phyloP scores from a whole-genome alignment of 495 filamentous ascomycete species.

The Mycothermus thermophilus region DNA sequence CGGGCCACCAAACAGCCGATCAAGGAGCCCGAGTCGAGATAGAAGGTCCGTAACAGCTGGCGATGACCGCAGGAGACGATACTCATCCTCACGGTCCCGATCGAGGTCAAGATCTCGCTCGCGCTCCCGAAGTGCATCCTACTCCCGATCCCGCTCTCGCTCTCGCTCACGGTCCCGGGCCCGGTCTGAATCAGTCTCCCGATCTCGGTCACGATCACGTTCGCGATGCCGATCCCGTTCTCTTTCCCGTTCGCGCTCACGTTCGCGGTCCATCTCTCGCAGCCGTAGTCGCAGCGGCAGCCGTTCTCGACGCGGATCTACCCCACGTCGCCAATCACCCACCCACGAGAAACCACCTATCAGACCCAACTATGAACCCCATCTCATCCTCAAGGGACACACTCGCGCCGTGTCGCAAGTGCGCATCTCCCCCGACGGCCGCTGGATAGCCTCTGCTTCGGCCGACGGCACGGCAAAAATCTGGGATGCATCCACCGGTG shows the following conservation, averaged over 20 bases:
- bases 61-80: conserved; percentile 8
- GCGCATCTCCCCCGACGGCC: conserved; percentile 77
- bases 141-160: conserved; percentile 19
- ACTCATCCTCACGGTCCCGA: conserved; percentile 28
- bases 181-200: conserved; percentile 15
- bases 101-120: conserved; percentile 7
- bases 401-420: conserved; percentile 67
- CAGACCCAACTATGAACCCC: conserved; percentile 24
- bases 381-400: conserved; percentile 51
- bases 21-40: conserved; percentile 16
- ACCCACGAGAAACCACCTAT: conserved; percentile 10
- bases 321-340: conserved; percentile 1
- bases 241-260: conserved; percentile 6
- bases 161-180: conserved; percentile 15
- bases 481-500: conserved; percentile 70
- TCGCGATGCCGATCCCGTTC: conserved; percentile 17
- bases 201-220: conserved; percentile 9
- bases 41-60: conserved; percentile 9
- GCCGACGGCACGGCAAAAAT: conserved; percentile 82
- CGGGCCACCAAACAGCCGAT: conserved; percentile 22
- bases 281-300: conserved; percentile 4
- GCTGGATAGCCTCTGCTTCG: conserved; percentile 79
- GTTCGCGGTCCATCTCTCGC: conserved; percentile 10
- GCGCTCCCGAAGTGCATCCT: conserved; percentile 11
- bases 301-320: conserved; percentile 3